phyloP scores from a whole-genome alignment of 2,329 filamentous ascomycete genomes.

The Calonectria naviculata region DNA sequence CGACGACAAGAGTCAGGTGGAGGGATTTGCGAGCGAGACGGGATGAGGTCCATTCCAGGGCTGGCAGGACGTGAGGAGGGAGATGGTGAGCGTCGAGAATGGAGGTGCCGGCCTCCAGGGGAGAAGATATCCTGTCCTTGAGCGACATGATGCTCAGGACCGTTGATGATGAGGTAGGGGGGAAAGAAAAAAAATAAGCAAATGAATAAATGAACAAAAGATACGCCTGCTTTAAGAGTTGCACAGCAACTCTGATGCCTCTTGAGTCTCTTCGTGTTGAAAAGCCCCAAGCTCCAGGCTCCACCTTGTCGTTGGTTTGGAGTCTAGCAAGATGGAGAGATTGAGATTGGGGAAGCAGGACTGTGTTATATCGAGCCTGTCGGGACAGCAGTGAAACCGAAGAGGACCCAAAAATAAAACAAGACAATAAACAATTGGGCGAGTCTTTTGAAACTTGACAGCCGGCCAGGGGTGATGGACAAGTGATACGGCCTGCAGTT shows the following conservation, averaged over 20 bases:
- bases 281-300: not conserved
- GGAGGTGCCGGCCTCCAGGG: slow-evolving; percentile 71
- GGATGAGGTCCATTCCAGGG: slow-evolving; percentile 68
- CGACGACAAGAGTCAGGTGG: slow-evolving; percentile 68
- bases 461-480: not conserved
- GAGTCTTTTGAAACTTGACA: slow-evolving; percentile 12
- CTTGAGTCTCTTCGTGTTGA: not conserved
- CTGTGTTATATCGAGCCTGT: not conserved
- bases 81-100: slow-evolving; percentile 68
- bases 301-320: not conserved
- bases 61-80: slow-evolving; percentile 63
- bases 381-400: not conserved
- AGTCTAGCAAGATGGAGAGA: not conserved
- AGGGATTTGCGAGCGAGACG: slow-evolving; percentile 66
- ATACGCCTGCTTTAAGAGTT: not conserved
- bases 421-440: not conserved
- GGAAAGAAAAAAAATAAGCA: not conserved
- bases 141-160: slow-evolving; percentile 51
- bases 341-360: not conserved
- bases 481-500: not conserved
- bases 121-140: slow-evolving; percentile 70
- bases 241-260: not conserved
- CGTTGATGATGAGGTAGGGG: not conserved
- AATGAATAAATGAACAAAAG: not conserved
- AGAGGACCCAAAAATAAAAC: slow-evolving; percentile 10